Evolutionary conservation across 1,139 yeast genomes (phyloP), one percentile per base, ranked within the genome.

Genomic region (Geotrichum histeridarum): DNA sequence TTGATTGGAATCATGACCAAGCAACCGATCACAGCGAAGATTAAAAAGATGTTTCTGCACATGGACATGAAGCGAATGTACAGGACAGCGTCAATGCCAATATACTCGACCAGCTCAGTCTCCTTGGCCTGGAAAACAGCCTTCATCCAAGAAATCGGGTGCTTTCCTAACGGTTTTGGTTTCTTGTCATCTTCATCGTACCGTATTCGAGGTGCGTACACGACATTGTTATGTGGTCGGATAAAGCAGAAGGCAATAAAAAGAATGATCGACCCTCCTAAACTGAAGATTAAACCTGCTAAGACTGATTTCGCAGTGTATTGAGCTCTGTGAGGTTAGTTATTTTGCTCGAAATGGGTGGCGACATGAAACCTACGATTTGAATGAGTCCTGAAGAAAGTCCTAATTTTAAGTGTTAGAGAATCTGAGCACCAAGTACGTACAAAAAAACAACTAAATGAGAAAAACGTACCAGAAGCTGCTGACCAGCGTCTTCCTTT

Each of bases 71-170:
- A 69, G 32, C 69, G 62, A 32, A 73, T 58, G 54, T 64, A 71
- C 1, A 72, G 60, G 2, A 67, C 70, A 9, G 75, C 73, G 53
- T 73, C 77, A 14, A 73, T 61, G 2, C 77, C 77, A 8, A 68
- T 53, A n/a, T 60, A 54, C 5, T 63, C 66, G 2, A 67, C 57
- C 41, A 70, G 54, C 33, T 66, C 69, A 0, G 60, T 61, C 42
- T 71, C 74, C 30, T 58, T 58, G 9, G 63, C 54, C 4, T 47
- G 42, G 51, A 62, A 62, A 17, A 69, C 61, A 15, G 58, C 57
- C 48, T 50, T 55, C 27, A 72, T 54, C 72, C 75, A 71, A 3
- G 58, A 50, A 32, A 69, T 51, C 8, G 63, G 60, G 14, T 61
- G 62, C n/a, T 58, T 59, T 18, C 50, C 53, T 12, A 48, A 50